Evolutionary conservation across 805 yeast genomes (phyloP), one percentile per base, ranked within the genome.

Genomic region (Starmerella powellii): DNA sequence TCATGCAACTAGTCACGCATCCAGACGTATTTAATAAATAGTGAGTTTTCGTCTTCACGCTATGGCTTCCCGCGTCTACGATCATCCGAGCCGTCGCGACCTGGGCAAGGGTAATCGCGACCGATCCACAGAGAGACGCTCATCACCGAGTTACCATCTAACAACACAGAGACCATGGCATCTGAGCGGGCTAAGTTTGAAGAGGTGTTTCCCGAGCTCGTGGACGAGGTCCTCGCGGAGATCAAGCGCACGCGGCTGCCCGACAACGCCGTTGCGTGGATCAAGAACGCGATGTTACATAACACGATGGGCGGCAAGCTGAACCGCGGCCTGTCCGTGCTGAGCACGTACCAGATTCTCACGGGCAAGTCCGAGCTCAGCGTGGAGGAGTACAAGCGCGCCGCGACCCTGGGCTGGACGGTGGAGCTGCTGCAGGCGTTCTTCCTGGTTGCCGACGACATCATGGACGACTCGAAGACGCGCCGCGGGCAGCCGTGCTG

Each of bases 401-500:
- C 84, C 30, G 91, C 96, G 8, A 67, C 87, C 38, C 71, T 91
- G 51, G 98, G 98, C 18, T 91, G 98, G 98, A 72, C 85, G 54
- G 76, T 91, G 53, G 98, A 91, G 67, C 71, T 91, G 51, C 70
- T 88, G 54, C 98, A 88, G 66, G 97, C 96, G 2, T 91, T 84
- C 63, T 91, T 91, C 71, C 72, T 91, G 56, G 97, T 91, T 44
- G 93, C 97, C 26, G 98, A 91, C 62, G 98, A 91, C 62, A 91
- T 91, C 77, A 91, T 91, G 98, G 98, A 91, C 63, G 76, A 77
- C 53, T 82, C 95, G 27, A 80, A 84, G 62, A 91, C 98, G 32
- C 82, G 98, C 72, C 80, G 98, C 63, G 98, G 96, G 46, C 96
- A 88, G 66, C 91, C 95, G 52, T 91, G 98, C 65, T 91, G 98